Percentiles rank a stretch among this genome's conserved stretches.
Evolutionary conservation across 129 eudicot genomes (phyloP).

Genomic region (Solidago caesia): DNA sequence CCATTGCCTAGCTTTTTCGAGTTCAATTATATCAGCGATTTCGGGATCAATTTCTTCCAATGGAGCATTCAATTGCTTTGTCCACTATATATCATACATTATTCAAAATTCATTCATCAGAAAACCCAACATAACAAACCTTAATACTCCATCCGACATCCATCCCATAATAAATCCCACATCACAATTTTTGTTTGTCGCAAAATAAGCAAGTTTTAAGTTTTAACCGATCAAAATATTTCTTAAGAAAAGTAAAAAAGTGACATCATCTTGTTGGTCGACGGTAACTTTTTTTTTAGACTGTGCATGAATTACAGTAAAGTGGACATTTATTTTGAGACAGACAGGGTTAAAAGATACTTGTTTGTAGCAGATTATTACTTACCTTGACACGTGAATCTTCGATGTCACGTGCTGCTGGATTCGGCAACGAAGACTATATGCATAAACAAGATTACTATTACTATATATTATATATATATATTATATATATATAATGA

Average conservation of each 20-base stretch:
- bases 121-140: neutral
- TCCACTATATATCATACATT: constrained; percentile 52
- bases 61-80: constrained; percentile 84
- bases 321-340: too few species aligned
- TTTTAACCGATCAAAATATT: too few species aligned
- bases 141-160: too few species aligned
- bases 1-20: constrained; percentile 97
- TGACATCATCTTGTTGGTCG: too few species aligned
- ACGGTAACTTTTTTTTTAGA: too few species aligned
- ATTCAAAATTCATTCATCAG: constrained; percentile 17
- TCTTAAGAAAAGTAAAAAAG: too few species aligned
- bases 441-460: neutral
- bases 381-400: constrained; percentile 55
- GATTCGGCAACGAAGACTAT: constrained; percentile 78
- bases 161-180: too few species aligned
- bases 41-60: constrained; percentile 93
- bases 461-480: neutral
- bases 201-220: too few species aligned
- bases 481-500: neutral
- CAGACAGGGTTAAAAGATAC: too few species aligned
- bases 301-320: too few species aligned
- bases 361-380: neutral
- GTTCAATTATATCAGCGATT: constrained; percentile 85
- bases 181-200: too few species aligned
- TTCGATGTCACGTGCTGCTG: constrained; percentile 45